These are phyloP conservation scores for Sporothrix curviconia DNA, from an alignment of 2,329 filamentous ascomycete species.

Conservation along the genomic window DNA sequence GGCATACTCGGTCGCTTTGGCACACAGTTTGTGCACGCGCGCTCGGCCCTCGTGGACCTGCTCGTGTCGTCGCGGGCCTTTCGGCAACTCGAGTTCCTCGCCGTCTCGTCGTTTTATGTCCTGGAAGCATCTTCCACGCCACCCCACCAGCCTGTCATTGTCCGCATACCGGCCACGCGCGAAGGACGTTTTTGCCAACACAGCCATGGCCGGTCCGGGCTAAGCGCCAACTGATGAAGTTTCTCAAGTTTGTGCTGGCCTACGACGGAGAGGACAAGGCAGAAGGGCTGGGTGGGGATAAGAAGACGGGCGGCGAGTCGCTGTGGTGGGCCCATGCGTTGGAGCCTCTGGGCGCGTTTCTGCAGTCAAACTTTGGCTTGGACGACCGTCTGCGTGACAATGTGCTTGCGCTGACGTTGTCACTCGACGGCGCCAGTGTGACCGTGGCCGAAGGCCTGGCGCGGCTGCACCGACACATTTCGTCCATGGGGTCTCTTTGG, in stretches of 20 bases:
- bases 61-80: slow-evolving; percentile 88
- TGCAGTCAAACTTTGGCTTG: slow-evolving; percentile 57
- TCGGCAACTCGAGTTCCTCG: slow-evolving; percentile 84
- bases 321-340: slow-evolving; percentile 54
- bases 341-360: slow-evolving; percentile 50
- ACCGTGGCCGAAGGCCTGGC: slow-evolving; percentile 62
- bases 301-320: slow-evolving; percentile 26
- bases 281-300: too few relatives aligned
- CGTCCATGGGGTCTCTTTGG: slow-evolving; percentile 84
- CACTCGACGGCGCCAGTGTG: slow-evolving; percentile 51
- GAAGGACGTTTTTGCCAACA: slow-evolving; percentile 86
- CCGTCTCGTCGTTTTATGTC: slow-evolving; percentile 89
- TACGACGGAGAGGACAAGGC: slow-evolving; percentile 37
- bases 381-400: slow-evolving; percentile 60
- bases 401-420: slow-evolving; percentile 63
- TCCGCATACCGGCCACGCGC: slow-evolving; percentile 76
- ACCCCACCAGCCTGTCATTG: slow-evolving; percentile 42
- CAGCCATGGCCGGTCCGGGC: slow-evolving; percentile 67
- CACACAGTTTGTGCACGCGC: slow-evolving; percentile 79
- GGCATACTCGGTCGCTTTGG: slow-evolving; percentile 74
- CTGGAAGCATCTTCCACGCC: slow-evolving; percentile 34
- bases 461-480: slow-evolving; percentile 70
- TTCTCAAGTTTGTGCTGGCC: slow-evolving; percentile 78
- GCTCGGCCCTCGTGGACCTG: slow-evolving; percentile 67
- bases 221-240: slow-evolving; percentile 87